Evolutionary conservation across 208 protist genomes (phyloP), one percentile per base, ranked within the genome.

Genomic region (Pavlovales sp.): DNA sequence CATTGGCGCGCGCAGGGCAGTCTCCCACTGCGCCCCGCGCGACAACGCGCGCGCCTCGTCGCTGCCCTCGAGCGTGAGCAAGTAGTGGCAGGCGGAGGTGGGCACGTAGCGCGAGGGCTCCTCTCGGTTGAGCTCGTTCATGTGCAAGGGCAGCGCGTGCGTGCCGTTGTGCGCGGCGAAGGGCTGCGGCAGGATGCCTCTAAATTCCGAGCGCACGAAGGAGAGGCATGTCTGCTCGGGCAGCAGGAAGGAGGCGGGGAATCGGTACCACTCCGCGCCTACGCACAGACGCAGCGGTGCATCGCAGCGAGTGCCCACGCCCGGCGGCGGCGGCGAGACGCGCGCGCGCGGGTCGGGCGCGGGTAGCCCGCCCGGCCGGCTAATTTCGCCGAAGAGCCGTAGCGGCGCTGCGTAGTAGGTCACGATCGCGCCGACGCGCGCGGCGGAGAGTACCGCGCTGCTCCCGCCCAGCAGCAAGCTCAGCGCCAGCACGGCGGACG

Each of bases 101-200:
- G 26, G 20, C 14, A 42, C 39, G 46, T 84, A 84, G 5, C 36
- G 36, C n/a, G 44, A 34, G 18, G 41, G 44, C 44, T 84, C 80
- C n/a, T 84, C 80, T 10, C 14, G 14, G 66, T 86, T 86, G 20
- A 38, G 47, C 22, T 77, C 82, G 57, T 86, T 86, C 41, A 86
- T 75, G 22, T 32, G 39, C 1, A 57, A 2, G 18, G 18, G 82
- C 11, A 77, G 10, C 22, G 66, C 66, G 11, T 57, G 82, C 5
- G 47, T 41, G 44, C 82, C 57, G 22, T 38, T 32, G 8, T 18
- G 39, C 26, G 57, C 36, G 4, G 57, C 26, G 82, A 86, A 86
- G 34, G 44, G 82, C 44, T 44, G 66, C 37, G 82, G 82, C 57
- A 86, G 82, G 36, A 77, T 1, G 0, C 82, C 82, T 34, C 37